These are phyloP conservation scores for Sordaria brevicollis DNA, from an alignment of 495 filamentous ascomycete species.

Conservation along the genomic window DNA sequence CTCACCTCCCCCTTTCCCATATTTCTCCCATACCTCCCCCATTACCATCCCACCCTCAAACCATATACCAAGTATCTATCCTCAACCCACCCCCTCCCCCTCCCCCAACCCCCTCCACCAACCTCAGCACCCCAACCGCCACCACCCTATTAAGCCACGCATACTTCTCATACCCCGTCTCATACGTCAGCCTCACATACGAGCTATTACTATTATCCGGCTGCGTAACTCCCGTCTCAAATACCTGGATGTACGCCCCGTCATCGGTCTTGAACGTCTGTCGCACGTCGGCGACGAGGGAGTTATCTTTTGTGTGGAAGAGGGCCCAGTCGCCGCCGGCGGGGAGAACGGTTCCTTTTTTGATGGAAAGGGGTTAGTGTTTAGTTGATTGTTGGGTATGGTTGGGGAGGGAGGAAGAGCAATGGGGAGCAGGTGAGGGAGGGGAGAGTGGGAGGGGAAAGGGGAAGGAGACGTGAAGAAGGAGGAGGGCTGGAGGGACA, in stretches of 20 bases:
- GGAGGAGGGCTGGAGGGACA: not conserved
- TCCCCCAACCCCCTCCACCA: not conserved
- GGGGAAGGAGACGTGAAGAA: not conserved
- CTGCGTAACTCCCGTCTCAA: constrained; percentile 6
- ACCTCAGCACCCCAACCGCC: constrained; percentile 1
- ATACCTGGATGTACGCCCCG: constrained; percentile 6
- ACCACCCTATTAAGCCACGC: constrained; percentile 8
- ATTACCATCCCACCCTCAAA: no score
- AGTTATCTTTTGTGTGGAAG: constrained; percentile 1
- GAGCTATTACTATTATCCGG: constrained; percentile 1
- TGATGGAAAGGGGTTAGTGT: not conserved
- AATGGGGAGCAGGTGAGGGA: no score
- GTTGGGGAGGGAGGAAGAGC: not conserved
- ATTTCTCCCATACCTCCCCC: no score
- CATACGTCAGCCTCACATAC: constrained; percentile 1
- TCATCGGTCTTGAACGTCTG: constrained; percentile 11
- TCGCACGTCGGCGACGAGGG: constrained; percentile 7
- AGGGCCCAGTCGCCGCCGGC: constrained; percentile 14
- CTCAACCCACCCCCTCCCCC: no score
- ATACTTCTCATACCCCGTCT: constrained; percentile 8
- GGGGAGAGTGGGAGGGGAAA: not conserved
- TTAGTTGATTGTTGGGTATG: no score
- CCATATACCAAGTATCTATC: constrained; percentile 7
- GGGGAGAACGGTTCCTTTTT: constrained; percentile 9
- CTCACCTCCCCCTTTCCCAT: no score